Conservation (phyloP, 306 rosid species). For the Castanopsis chinensis region DNA sequence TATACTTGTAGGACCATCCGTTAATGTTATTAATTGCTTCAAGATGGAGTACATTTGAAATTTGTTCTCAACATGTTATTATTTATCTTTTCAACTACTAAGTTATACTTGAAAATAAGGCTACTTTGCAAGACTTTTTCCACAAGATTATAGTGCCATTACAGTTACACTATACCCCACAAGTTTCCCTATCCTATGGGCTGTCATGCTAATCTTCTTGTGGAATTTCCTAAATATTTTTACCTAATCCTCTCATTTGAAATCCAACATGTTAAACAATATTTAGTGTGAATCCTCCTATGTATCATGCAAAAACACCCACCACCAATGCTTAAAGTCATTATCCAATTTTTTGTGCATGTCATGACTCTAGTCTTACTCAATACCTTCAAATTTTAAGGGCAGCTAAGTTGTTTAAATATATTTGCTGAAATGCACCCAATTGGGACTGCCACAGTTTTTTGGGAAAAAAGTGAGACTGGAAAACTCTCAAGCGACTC, state of each 20-base stretch:
- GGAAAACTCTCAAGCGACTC: constrained; percentile 80
- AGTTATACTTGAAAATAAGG: too few species aligned
- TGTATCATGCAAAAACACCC: constrained; percentile 19
- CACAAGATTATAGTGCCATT: constrained; percentile 22
- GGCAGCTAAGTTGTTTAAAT: constrained; percentile 32
- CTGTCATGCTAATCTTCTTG: neutral
- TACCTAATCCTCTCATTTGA: constrained; percentile 46
- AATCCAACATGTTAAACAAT: constrained; percentile 20
- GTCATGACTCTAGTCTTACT: constrained; percentile 33
- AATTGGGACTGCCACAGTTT: constrained; percentile 30
- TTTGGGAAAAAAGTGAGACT: constrained; percentile 32
- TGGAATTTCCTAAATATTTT: constrained; percentile 30
- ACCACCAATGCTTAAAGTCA: constrained; percentile 30
- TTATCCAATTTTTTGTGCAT: too few species aligned
- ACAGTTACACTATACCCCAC: neutral
- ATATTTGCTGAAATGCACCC: constrained; percentile 21
- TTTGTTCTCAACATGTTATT: too few species aligned
- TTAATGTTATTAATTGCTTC: neutral
- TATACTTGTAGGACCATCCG: neutral
- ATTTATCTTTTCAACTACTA: too few species aligned
- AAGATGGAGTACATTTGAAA: neutral
- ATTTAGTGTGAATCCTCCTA: constrained; percentile 8
- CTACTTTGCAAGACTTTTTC: constrained; percentile 1
- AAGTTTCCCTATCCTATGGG: neutral
- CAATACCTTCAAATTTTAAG: constrained; percentile 29